These are phyloP conservation scores for Globisporangium alternatum DNA, from an alignment of 352 stramenopile species.

Conservation along the genomic window DNA sequence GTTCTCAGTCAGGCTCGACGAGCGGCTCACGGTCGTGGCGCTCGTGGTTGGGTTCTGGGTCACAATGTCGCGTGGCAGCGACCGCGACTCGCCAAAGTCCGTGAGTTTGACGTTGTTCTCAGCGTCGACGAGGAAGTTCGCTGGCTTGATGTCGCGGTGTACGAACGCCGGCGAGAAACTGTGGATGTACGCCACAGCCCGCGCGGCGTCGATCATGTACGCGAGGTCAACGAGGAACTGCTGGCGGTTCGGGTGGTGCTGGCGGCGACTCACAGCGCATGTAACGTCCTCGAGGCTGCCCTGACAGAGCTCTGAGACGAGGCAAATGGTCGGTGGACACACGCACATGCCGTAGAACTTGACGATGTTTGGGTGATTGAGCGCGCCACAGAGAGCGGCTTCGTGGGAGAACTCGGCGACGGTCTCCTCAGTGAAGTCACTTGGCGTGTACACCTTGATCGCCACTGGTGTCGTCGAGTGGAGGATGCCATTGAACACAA, in stretches of 20 bases:
- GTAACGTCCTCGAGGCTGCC: conserved; percentile 44
- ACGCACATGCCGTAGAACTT: conserved; percentile 85
- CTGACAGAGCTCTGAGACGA: conserved; percentile 61
- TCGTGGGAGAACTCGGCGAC: conserved; percentile 82
- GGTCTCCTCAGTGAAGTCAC: conserved; percentile 52
- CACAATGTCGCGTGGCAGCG: conserved; percentile 19
- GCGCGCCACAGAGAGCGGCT: conserved; percentile 60
- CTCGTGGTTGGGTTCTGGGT: background rate
- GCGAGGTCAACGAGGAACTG: conserved; percentile 51
- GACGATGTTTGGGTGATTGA: conserved; percentile 79
- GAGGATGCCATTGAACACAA: conserved; percentile 50
- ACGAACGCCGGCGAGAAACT: conserved; percentile 72
- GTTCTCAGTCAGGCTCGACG: background rate
- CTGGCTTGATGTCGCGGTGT: conserved; percentile 69
- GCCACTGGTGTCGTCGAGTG: conserved; percentile 33
- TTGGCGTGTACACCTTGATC: conserved; percentile 62
- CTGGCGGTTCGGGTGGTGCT: conserved; percentile 24
- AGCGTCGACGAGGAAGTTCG: conserved; percentile 76
- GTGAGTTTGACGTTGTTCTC: conserved; percentile 68
- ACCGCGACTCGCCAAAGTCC: conserved; percentile 72
- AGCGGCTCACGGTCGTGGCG: background rate
- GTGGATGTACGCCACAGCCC: conserved; percentile 67
- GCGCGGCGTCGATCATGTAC: conserved; percentile 61
- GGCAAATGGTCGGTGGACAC: conserved; percentile 64
- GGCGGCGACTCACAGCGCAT: conserved; percentile 20